phyloP scores from a whole-genome alignment of 129 eudicot genomes.

The carrot (Daucus carota) region DH1_v3.0 NC_030382.2:45913501-45914000 shows the following conservation, averaged over 20 bases:
- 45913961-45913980: slow-evolving; percentile 20
- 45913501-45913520: not conserved
- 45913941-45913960: not conserved
- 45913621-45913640: slow-evolving; percentile 97
- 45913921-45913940: not conserved
- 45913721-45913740: not conserved
- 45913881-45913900: slow-evolving; percentile 93
- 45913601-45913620: slow-evolving; percentile 90
- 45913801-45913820: not conserved
- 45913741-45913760: not conserved
- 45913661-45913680: slow-evolving; percentile 97
- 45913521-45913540: not conserved
- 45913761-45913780: not conserved
- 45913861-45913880: slow-evolving; percentile 99
- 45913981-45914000: no score
- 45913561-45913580: slow-evolving; percentile 84
- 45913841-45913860: not conserved
- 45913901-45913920: slow-evolving; percentile 29
- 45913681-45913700: slow-evolving; percentile 1
- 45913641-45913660: slow-evolving; percentile 85
- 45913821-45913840: not conserved
- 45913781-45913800: not conserved
- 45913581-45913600: slow-evolving; percentile 86
- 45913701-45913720: not conserved
- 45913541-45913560: slow-evolving; percentile 13